phyloP scores from a whole-genome alignment of 2,329 filamentous ascomycete genomes.

The Neopestalotiopsis sp. region DNA sequence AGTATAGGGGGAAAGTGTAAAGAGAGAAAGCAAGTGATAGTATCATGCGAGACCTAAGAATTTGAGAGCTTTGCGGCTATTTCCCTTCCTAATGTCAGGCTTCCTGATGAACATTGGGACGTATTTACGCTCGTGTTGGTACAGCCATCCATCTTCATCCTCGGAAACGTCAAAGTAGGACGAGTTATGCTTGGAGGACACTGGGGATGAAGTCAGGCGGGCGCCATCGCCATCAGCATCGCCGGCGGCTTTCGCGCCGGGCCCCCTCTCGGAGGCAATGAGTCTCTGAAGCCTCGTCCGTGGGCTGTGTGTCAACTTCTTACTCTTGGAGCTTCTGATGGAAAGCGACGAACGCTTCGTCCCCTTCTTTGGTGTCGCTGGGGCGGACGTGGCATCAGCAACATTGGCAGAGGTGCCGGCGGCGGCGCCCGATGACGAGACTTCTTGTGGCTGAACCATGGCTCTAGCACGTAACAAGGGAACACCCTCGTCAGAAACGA shows the following conservation, averaged over 20 bases:
- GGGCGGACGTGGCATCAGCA: constrained; percentile 13
- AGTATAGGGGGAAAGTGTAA: background rate
- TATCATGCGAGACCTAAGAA: constrained; percentile 54
- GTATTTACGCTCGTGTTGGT: constrained; percentile 55
- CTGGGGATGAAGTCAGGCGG: background rate
- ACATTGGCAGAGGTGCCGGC: constrained; percentile 20
- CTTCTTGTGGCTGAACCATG: constrained; percentile 30
- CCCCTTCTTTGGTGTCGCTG: background rate
- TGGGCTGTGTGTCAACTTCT: constrained; percentile 38
- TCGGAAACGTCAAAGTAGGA: constrained; percentile 40
- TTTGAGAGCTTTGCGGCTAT: constrained; percentile 58
- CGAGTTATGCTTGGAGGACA: background rate
- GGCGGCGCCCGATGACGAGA: background rate
- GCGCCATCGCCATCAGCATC: background rate
- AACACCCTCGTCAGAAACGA: constrained; percentile 24
- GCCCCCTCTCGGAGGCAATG: constrained; percentile 26
- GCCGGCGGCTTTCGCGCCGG: background rate
- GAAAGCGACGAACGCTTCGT: constrained; percentile 30
- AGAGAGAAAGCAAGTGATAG: background rate
- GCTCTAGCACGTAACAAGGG: constrained; percentile 29
- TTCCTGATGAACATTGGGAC: constrained; percentile 56
- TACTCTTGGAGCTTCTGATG: constrained; percentile 29
- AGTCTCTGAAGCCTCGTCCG: constrained; percentile 35
- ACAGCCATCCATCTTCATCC: constrained; percentile 47
- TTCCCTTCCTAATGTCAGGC: constrained; percentile 42